These are phyloP conservation scores for Aspergillus glaucus DNA, from an alignment of 2,329 filamentous ascomycete species.

Conservation along the genomic window DNA sequence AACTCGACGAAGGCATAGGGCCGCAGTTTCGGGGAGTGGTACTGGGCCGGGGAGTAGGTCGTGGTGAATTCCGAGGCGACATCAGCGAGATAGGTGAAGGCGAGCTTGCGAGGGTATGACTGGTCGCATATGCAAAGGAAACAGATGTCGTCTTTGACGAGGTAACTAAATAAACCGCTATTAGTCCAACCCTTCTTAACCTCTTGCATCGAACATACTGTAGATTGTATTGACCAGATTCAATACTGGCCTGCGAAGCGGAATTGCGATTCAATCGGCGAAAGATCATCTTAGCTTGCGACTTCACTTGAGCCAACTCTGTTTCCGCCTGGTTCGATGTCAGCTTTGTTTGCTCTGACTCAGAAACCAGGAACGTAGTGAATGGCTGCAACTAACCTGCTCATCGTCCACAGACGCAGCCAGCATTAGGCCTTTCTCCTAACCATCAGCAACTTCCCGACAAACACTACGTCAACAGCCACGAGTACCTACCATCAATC, in stretches of 20 bases:
- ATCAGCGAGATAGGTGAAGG: slow-evolving; percentile 96
- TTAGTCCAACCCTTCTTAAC: neutral
- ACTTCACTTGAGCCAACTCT: slow-evolving; percentile 79
- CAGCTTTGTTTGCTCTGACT: neutral
- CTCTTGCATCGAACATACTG: slow-evolving; percentile 55
- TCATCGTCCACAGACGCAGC: slow-evolving; percentile 93
- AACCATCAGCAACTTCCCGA: slow-evolving; percentile 17
- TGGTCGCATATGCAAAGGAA: slow-evolving; percentile 92
- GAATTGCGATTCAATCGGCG: slow-evolving; percentile 82
- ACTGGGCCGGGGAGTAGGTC: slow-evolving; percentile 68
- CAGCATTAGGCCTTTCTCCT: slow-evolving; percentile 71
- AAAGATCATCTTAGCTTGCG: slow-evolving; percentile 83
- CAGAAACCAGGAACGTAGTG: neutral
- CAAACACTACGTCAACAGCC: neutral
- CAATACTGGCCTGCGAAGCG: slow-evolving; percentile 85
- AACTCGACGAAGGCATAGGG: slow-evolving; percentile 98
- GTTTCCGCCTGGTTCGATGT: slow-evolving; percentile 53
- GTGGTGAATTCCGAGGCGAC: slow-evolving; percentile 84
- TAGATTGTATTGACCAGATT: slow-evolving; percentile 73
- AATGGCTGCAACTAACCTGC: slow-evolving; percentile 46
- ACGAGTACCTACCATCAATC: slow-evolving; percentile 64
- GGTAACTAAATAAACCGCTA: slow-evolving; percentile 54
- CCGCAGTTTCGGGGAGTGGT: slow-evolving; percentile 67
- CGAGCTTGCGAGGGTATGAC: slow-evolving; percentile 94
- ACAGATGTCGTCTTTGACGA: slow-evolving; percentile 74